These are phyloP conservation scores for Guillardia theta DNA, from an alignment of 78 protist species.

Conservation along the genomic window DNA sequence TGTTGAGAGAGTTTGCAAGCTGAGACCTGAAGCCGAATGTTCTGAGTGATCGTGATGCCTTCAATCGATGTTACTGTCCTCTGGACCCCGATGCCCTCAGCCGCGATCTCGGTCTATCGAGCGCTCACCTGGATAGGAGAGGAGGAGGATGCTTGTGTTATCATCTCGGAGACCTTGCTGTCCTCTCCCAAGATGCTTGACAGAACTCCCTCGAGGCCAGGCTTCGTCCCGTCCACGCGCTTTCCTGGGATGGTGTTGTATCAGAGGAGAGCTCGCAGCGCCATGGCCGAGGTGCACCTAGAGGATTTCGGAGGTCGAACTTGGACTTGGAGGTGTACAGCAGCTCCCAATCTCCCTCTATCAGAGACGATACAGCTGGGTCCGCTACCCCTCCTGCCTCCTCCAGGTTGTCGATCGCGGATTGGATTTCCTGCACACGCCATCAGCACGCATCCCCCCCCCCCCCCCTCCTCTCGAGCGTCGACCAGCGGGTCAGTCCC, in stretches of 20 bases:
- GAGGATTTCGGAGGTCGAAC: background rate
- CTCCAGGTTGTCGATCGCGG: background rate
- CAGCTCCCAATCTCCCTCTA: background rate
- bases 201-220: background rate
- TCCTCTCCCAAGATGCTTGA: background rate
- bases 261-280: background rate
- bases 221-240: conserved; percentile 21
- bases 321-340: background rate
- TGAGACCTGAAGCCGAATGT: background rate
- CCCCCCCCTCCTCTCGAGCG: too few species aligned
- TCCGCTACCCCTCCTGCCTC: background rate
- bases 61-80: background rate
- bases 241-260: background rate
- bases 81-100: background rate
- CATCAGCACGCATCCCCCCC: too few species aligned
- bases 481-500: too few species aligned
- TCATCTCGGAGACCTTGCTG: background rate
- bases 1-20: background rate
- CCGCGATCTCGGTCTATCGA: background rate
- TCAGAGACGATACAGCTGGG: background rate
- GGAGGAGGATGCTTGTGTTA: background rate
- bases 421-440: background rate
- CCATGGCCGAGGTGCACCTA: background rate
- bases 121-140: background rate
- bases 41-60: background rate